A percentile compares a stretch with the other conserved stretches of the same genome.
Evolutionary conservation across 1,284 basidiomycete genomes (phyloP).

Genomic region (Schizopora paradoxa): DNA sequence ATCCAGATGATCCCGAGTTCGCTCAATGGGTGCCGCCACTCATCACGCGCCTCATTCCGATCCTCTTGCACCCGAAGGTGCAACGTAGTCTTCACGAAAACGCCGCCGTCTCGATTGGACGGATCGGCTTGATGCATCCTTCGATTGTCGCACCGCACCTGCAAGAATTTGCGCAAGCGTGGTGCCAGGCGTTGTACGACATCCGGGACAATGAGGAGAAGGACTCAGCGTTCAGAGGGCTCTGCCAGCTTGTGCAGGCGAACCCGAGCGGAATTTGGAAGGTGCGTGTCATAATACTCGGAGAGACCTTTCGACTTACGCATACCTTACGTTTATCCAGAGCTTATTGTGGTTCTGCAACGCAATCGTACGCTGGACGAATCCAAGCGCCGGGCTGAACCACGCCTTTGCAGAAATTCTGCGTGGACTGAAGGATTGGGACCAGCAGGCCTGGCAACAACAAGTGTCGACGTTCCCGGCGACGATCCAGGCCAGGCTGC

Average conservation of each 20-base stretch:
- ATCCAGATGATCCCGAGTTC: constrained; percentile 72
- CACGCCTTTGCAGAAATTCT: constrained; percentile 86
- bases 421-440: constrained; percentile 80
- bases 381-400: constrained; percentile 84
- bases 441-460: constrained; percentile 70
- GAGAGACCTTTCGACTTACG: background rate
- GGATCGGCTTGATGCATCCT: constrained; percentile 92
- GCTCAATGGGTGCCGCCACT: constrained; percentile 85
- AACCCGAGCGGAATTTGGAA: constrained; percentile 90
- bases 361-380: constrained; percentile 91
- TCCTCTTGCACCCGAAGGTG: constrained; percentile 87
- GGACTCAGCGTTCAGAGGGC: constrained; percentile 97
- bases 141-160: constrained; percentile 85
- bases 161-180: constrained; percentile 87
- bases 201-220: constrained; percentile 99
- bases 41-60: constrained; percentile 86
- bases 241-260: constrained; percentile 92
- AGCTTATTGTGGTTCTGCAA: constrained; percentile 94
- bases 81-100: constrained; percentile 96
- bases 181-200: constrained; percentile 97
- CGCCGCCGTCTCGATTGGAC: constrained; percentile 97
- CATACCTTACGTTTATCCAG: constrained; percentile 36
- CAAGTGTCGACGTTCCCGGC: constrained; percentile 75
- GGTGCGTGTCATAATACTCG: constrained; percentile 39
- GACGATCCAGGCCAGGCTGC: constrained; percentile 72